Conservation (phyloP, 305 asterid species). For the Fraxinus floribunda region DNA sequence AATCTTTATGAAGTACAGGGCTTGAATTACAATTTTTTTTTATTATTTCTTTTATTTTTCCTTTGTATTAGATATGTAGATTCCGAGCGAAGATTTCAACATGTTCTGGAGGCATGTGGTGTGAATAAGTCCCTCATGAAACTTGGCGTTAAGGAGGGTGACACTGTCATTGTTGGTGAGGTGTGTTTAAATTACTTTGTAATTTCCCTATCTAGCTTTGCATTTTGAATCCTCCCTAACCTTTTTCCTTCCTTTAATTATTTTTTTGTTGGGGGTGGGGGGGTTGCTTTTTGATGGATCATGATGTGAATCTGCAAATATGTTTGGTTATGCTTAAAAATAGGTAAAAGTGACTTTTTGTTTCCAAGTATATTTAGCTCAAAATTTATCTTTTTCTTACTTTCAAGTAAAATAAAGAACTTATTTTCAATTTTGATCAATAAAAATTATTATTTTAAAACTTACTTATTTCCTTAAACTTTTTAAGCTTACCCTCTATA, state of each 20-base stretch:
- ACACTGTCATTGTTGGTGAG: constrained; percentile 78
- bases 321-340: background rate
- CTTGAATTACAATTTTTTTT: background rate
- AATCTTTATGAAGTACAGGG: background rate
- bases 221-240: background rate
- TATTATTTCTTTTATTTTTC: background rate
- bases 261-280: background rate
- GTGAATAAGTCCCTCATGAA: constrained; percentile 75
- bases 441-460: background rate
- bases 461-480: background rate
- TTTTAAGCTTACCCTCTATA: background rate
- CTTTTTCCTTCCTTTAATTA: background rate
- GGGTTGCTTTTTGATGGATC: background rate
- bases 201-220: background rate
- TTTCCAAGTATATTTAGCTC: background rate
- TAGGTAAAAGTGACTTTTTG: background rate
- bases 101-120: constrained; percentile 86
- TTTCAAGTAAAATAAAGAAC: background rate
- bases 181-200: constrained; percentile 36
- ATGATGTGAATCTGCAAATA: background rate
- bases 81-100: constrained; percentile 84
- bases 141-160: constrained; percentile 89
- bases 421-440: background rate
- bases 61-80: constrained; percentile 64
- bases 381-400: background rate